Conservation (phyloP, 768 basidiomycete genomes). For the Suillus weaverae region DNA sequence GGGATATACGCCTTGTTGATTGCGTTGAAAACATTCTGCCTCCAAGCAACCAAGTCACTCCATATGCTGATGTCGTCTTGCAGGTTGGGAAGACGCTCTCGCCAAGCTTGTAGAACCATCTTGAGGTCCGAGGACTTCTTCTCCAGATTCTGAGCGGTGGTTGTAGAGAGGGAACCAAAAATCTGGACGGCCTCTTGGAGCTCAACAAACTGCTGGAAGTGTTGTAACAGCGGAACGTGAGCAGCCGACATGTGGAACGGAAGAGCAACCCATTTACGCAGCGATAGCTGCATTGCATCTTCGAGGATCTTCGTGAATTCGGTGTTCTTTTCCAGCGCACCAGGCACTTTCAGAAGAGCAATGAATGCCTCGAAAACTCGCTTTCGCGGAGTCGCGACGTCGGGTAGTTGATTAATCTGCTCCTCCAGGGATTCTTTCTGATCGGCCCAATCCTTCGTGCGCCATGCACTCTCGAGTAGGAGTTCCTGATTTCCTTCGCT, state of each 20-base stretch:
- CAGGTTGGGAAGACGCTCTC: slow-evolving; percentile 92
- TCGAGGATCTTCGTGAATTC: slow-evolving; percentile 90
- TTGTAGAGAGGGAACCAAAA: slow-evolving; percentile 85
- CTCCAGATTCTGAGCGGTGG: slow-evolving; percentile 86
- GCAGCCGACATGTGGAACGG: slow-evolving; percentile 87
- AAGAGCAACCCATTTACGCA: slow-evolving; percentile 93
- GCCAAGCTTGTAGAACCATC: slow-evolving; percentile 95
- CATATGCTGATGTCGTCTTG: slow-evolving; percentile 98
- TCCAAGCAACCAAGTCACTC: slow-evolving; percentile 99
- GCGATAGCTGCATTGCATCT: slow-evolving; percentile 93
- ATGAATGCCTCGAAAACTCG: slow-evolving; percentile 97
- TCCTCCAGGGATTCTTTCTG: slow-evolving; percentile 77
- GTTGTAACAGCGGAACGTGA: slow-evolving; percentile 91
- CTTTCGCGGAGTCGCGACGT: slow-evolving; percentile 90
- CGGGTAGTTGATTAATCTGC: slow-evolving; percentile 76
- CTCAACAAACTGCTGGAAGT: slow-evolving; percentile 99
- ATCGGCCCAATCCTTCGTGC: slow-evolving; percentile 89
- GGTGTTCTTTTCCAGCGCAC: slow-evolving; percentile 75
- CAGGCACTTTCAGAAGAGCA: slow-evolving; percentile 82
- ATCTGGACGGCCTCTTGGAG: slow-evolving; percentile 94
- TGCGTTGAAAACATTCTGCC: slow-evolving; percentile 96
- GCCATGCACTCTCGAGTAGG: slow-evolving; percentile 93
- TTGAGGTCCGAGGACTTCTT: slow-evolving; percentile 95
- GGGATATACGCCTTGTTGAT: slow-evolving; percentile 97
- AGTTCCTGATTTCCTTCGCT: slow-evolving; percentile 90